Conservation (phyloP, 306 rosid genomes). For the Prunus padus region DNA sequence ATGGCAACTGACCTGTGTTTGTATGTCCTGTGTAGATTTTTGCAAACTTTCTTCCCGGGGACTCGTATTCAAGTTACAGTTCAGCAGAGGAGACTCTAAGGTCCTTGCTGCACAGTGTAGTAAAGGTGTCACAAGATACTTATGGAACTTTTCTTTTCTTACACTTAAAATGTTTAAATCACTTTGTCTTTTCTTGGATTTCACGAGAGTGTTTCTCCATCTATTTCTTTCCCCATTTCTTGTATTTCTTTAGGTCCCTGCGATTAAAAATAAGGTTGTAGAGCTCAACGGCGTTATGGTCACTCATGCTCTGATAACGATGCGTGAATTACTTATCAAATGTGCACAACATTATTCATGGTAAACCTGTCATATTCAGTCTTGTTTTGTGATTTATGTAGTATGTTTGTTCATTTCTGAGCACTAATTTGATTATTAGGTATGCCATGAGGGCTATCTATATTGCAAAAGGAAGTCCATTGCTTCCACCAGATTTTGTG, state of each 20-base stretch:
- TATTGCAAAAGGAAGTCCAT: slow-evolving; percentile 92
- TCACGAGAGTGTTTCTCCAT: not conserved
- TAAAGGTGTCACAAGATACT: slow-evolving; percentile 60
- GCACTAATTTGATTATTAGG: slow-evolving; percentile 50
- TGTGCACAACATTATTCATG: slow-evolving; percentile 97
- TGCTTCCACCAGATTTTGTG: slow-evolving; percentile 97
- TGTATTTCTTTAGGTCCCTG: slow-evolving; percentile 69
- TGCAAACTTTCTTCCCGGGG: slow-evolving; percentile 89
- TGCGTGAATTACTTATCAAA: slow-evolving; percentile 74
- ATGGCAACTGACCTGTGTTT: slow-evolving; percentile 23
- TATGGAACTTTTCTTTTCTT: slow-evolving; percentile 4
- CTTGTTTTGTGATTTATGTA: slow-evolving; percentile 17
- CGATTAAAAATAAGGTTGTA: slow-evolving; percentile 75
- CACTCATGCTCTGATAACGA: slow-evolving; percentile 87
- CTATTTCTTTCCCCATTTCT: slow-evolving; percentile 6
- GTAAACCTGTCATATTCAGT: slow-evolving; percentile 38
- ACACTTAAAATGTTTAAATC: not conserved
- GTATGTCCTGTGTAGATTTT: slow-evolving; percentile 53
- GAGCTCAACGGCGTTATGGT: slow-evolving; percentile 90
- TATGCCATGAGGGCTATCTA: slow-evolving; percentile 94
- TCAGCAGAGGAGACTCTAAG: slow-evolving; percentile 88
- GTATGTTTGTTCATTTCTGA: slow-evolving; percentile 22
- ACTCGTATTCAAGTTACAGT: slow-evolving; percentile 78
- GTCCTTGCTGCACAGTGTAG: slow-evolving; percentile 85
- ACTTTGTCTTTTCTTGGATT: slow-evolving; percentile 12